Evolutionary conservation across 805 yeast species (phyloP), one percentile per base, ranked within the genome.

Genomic region (Metschnikowia reukaufii): DNA sequence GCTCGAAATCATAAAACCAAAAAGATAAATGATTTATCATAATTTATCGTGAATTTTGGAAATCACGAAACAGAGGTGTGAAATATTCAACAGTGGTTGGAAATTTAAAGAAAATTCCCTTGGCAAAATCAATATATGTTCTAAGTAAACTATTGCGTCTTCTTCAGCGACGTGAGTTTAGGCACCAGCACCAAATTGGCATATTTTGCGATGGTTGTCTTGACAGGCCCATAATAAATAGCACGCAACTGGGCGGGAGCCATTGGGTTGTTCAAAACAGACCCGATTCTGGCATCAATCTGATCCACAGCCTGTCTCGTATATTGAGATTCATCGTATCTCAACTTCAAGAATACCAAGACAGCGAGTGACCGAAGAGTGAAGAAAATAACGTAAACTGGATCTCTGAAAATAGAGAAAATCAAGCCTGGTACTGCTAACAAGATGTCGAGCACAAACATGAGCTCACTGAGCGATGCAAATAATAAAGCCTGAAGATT

Each of bases 211-310:
- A 60, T 46, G 12, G 53, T 36, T 1, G 45, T 44, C 54, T 59
- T 67, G 41, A 65, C 45, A 8, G 49, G 51, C 4, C 27, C 47
- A 10, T 54, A 50, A 50, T 67, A 67, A 7, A 60, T 38, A 10
- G 32, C 45, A 9, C 45, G 31, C 21, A 49, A 19, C 17, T 42
- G 44, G 2, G 56, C 50, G 1, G 59, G 56, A 3, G 45, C 45
- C 42, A 49, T 39, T 4, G 57, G 57, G 45, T 49, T 39, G n/a
- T 36, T 25, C 58, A 63, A 20, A 47, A 49, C 30, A 45, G 51
- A 48, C 4, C 69, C 74, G 16, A 75, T 58, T 50, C 64, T 68
- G 45, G 62, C 55, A 48, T 82, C 78, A 54, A 76, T 74, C 43
- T 74, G 75, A 12, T 66, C 65, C 37, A 82, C 63, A 7, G 83